Conservation (phyloP, 345 rosid genomes). For the Camelina sativa region DNA sequence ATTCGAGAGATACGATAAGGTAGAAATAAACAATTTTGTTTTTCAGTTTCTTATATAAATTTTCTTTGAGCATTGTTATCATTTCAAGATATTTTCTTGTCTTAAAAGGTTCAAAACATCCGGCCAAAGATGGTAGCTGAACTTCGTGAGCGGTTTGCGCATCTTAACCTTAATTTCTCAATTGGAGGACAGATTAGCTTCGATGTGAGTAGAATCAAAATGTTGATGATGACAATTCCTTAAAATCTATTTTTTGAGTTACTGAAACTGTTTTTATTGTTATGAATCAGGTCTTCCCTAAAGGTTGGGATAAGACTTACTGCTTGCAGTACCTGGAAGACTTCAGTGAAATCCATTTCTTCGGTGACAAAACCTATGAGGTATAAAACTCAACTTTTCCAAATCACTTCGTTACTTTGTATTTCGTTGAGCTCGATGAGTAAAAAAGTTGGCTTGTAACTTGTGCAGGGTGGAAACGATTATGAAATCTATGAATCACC, state of each 20-base stretch:
- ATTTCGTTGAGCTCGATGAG: conserved; percentile 1
- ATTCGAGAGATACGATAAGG: conserved; percentile 95
- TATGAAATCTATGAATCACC: conserved; percentile 89
- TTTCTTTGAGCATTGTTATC: background rate
- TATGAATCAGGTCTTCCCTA: conserved; percentile 77
- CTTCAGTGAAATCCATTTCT: conserved; percentile 88
- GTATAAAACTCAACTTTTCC: conserved; percentile 40
- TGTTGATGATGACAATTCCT: background rate
- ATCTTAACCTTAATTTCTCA: conserved; percentile 92
- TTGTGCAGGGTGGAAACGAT: conserved; percentile 91
- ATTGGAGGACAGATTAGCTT: conserved; percentile 99
- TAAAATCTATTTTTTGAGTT: background rate
- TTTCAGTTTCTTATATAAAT: conserved; percentile 18
- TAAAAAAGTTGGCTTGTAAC: conserved; percentile 1
- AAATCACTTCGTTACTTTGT: background rate
- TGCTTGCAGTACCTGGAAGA: conserved; percentile 86
- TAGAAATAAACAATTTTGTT: conserved; percentile 28
- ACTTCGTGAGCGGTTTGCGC: conserved; percentile 86
- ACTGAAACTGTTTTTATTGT: conserved; percentile 9
- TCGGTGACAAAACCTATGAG: conserved; percentile 98
- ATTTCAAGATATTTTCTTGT: conserved; percentile 40
- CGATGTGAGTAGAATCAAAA: conserved; percentile 62
- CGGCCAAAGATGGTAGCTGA: conserved; percentile 83
- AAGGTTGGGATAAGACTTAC: conserved; percentile 99
- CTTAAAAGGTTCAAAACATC: conserved; percentile 77